Base-by-base conservation (phyloP, 2,329 filamentous ascomycete genomes). In the Thyridium curvatum region DNA sequence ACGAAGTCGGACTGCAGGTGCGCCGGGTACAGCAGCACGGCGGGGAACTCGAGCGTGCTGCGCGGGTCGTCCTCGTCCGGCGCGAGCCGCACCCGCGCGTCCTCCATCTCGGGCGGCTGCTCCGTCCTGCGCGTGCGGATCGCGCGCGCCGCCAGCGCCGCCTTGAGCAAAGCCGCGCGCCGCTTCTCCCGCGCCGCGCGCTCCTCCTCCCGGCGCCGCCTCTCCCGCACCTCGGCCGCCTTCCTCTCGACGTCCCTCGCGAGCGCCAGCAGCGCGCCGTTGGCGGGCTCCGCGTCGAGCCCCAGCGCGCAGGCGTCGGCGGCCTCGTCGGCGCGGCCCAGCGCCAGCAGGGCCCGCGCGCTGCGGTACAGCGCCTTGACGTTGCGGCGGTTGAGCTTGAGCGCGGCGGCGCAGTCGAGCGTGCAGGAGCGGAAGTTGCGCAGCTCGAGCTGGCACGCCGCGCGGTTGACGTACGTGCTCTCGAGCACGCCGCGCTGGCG, bases 331-430 rank as follows among this genome's bases (percentile, higher is more conserved):
- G 94, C 68, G 53, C 87, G 87, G 58, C 86, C 83, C 13, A 96
- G 77, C 1, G 82, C 79, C 18, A 94, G 68, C 41, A 94, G 75
- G 4, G 93, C 91, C 43, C 74, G 72, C 3, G 85, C 78, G 40
- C 85, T 89, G 46, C 93, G 84, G 64, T 94, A 98, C 65, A 82
- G 88, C 1, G 93, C 91, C 66, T 98, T 98, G 53, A 94, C 61
- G 59, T 95, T 96, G 37, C 59, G 61, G 3, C 82, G 74, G 62
- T 96, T 94, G 42, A 96, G 69, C 30, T 80, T 77, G 43, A 98
- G 72, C 2, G 86, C 84, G 8, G 79, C 72, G 3, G 83, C 85
- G 61, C 90, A 93, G 69, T 97, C 93, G 35, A 84, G 73, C 53
- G 84, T 94, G 64, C 85, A 89, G 46, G 80, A 83, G 46, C 91